Evolutionary conservation across 495 filamentous ascomycete genomes (phyloP), one percentile per base, ranked within the genome.

Genomic region (Penicillium crystallinum): DNA sequence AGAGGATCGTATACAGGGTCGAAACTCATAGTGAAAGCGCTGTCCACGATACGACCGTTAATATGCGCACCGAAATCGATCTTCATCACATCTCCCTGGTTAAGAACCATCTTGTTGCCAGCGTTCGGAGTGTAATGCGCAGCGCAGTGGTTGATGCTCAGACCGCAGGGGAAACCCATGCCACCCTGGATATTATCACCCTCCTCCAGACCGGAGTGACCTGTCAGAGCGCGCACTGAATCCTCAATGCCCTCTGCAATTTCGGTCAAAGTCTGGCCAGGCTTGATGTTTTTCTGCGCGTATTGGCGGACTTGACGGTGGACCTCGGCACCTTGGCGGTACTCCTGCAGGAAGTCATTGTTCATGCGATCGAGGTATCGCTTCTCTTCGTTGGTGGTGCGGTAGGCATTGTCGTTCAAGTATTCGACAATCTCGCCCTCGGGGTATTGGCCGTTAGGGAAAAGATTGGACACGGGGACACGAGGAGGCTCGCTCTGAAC

Each of bases 21-120:
- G 57, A 90, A 93, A 15, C 89, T 76, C 77, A 96, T 79, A 11
- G 91, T 96, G 66, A 96, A 96, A 5, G 91, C 91, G 67, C 87
- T 91, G 71, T 96, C 91, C 22, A 96, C 88, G 62, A 96, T 96
- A 47, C 86, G 79, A 8, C 91, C 91, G 63, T 91, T 93, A 60
- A 96, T 80, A 56, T 96, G 91, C 8, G 92, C 88, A 33, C 91
- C 91, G 53, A 95, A 90, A 66, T 96, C 91, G 37, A 96, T 87
- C 66, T 91, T 95, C 86, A 96, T 85, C 27, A 96, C 90, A 69
- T 96, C 89, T 41, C 83, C 83, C 46, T 93, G 71, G 61, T 89
- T 77, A 51, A 95, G 70, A 29, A 91, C 74, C 59, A 85, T 85
- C 72, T 95, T 93, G 68, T 88, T 88, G 46, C 90, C 90, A n/a